Conservation (phyloP, 1,284 basidiomycete species). For the Papiliotrema laurentii region DNA sequence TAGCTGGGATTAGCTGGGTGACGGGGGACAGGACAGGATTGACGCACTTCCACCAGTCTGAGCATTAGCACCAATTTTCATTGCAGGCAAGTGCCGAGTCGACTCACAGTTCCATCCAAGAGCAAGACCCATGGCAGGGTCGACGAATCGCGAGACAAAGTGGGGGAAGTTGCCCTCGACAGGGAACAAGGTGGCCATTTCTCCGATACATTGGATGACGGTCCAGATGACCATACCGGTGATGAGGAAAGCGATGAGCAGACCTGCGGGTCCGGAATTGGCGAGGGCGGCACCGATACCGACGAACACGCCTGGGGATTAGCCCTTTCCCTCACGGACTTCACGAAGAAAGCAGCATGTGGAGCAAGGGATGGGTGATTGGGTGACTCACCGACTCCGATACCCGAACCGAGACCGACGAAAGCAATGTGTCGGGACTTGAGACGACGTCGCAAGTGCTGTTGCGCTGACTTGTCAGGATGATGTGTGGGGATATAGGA, state of each 20-base stretch:
- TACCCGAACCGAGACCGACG: conserved; percentile 23
- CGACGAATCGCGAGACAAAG: conserved; percentile 22
- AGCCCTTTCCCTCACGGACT: conserved; percentile 1
- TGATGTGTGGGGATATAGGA: no score
- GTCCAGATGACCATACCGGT: conserved; percentile 18
- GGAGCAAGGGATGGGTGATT: background rate
- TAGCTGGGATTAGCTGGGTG: background rate
- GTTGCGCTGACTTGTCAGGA: background rate
- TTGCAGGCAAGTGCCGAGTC: background rate
- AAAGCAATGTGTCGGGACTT: conserved; percentile 28
- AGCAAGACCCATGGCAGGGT: conserved; percentile 18
- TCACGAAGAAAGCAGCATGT: background rate
- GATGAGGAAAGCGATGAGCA: conserved; percentile 22
- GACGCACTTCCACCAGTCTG: background rate
- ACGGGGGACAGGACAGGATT: background rate
- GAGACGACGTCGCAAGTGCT: conserved; percentile 3
- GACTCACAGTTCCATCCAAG: conserved; percentile 24
- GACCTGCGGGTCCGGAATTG: conserved; percentile 17
- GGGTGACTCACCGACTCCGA: conserved; percentile 10
- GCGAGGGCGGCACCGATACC: conserved; percentile 18
- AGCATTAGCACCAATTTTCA: conserved; percentile 2
- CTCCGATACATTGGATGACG: conserved; percentile 25
- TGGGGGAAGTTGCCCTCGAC: conserved; percentile 20
- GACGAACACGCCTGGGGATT: conserved; percentile 14
- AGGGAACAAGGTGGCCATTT: conserved; percentile 17